Evolutionary conservation across 768 basidiomycete species (phyloP).

Genomic region (Mycena olivaceomarginata): DNA sequence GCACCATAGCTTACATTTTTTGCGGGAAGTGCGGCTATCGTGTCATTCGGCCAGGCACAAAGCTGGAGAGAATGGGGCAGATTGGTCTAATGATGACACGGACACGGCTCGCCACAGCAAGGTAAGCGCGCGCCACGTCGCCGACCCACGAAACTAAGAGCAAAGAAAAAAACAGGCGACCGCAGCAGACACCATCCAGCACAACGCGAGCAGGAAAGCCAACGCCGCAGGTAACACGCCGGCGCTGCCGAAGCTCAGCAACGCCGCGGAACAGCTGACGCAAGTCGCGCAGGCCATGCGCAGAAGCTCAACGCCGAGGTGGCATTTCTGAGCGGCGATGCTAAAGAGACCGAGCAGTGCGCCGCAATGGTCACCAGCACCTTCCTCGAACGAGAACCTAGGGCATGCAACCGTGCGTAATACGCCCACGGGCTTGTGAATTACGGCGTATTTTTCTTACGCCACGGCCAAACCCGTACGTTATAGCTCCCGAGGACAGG

Average conservation of each 20-base stretch:
- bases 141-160: background rate
- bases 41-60: background rate
- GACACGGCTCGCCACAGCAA: background rate
- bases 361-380: background rate
- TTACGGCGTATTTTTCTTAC: too few species aligned
- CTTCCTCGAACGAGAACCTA: conserved; percentile 3
- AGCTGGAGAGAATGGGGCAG: background rate
- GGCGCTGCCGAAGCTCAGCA: background rate
- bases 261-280: background rate
- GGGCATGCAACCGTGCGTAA: too few species aligned
- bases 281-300: conserved; percentile 1
- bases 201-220: too few species aligned
- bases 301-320: conserved; percentile 6
- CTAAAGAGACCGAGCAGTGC: conserved; percentile 4
- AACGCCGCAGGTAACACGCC: background rate
- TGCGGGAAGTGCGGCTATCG: too few species aligned
- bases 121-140: background rate
- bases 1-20: too few species aligned
- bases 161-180: background rate
- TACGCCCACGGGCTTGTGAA: too few species aligned
- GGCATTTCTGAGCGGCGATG: conserved; percentile 2
- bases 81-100: too few species aligned
- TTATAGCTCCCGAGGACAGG: too few species aligned
- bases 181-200: background rate
- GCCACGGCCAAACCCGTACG: too few species aligned